Conservation (phyloP, 2,329 filamentous ascomycete species). For the Corniculantispora saksenae region DNA sequence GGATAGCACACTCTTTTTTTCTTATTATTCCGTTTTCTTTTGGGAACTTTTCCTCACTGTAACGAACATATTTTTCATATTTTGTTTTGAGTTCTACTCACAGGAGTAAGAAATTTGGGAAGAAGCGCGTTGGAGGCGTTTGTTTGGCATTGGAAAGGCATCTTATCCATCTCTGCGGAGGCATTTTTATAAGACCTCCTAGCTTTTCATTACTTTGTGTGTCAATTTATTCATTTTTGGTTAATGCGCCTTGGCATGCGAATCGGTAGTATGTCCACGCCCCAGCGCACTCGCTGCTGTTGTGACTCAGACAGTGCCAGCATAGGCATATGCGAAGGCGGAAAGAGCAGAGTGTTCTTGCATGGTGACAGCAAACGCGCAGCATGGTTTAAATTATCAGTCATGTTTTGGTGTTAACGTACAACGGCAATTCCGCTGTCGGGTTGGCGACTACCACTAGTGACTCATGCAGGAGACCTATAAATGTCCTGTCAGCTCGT, state of each 20-base stretch:
- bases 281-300: background rate
- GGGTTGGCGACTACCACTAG: too few species aligned
- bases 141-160: constrained; percentile 9
- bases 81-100: background rate
- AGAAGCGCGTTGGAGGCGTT: constrained; percentile 9
- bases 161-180: background rate
- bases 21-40: background rate
- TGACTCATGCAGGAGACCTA: too few species aligned
- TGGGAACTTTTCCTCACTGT: background rate
- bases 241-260: background rate
- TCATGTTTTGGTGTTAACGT: too few species aligned
- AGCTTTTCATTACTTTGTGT: background rate
- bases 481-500: too few species aligned
- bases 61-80: constrained; percentile 5
- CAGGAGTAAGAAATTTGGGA: background rate
- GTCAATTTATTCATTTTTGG: constrained; percentile 3
- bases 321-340: background rate
- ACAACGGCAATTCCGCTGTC: too few species aligned
- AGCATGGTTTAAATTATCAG: too few species aligned
- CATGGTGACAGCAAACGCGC: too few species aligned
- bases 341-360: too few species aligned
- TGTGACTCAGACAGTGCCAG: background rate
- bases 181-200: background rate
- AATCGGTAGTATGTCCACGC: background rate
- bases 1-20: constrained; percentile 9